Base-by-base conservation (phyloP, 2,329 filamentous ascomycete species). In the Leptographium flavum region DNA sequence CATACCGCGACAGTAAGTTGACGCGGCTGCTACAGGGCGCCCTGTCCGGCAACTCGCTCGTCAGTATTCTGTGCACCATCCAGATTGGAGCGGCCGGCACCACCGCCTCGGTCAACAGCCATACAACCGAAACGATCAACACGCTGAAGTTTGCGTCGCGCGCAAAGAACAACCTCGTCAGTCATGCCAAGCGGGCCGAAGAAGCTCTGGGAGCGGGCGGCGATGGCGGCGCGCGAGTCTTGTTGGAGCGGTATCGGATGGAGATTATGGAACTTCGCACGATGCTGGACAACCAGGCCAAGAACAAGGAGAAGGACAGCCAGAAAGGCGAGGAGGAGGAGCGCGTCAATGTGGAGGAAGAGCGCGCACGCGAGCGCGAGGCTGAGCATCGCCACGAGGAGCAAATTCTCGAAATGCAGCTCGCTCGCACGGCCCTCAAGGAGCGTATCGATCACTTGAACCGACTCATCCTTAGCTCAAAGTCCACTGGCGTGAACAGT, bases 401-500 rank as follows among this genome's bases (percentile, higher is more conserved):
- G 65, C 92, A 98, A 62, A 90, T 98, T 74, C 71, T 98, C 45
- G 92, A 98, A 63, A 96, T 98, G 85, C 92, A 98, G 60, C 74
- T 98, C 39, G 92, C 92, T 28, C 79, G 92, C 36, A 98, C 92
- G 1, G 92, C 92, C 1, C 67, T 98, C 45, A 98, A 96, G 61
- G 92, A 98, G 67, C 81, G 92, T 27, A 98, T 98, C 55, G 88
- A 95, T 59, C 92, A 98, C 62, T 71, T 98, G 39, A 98, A 96
- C 63, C 81, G 90, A 40, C 70, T 98, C 42, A 96, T 98, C 52
- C 67, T 98, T 48, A 94, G 87, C 60, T 96, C 90, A 15, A 95
- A 95, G 60, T 96, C 90, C 5, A 83, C 86, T 6, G 92, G 92
- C 5, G 92, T 98, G 45, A 98, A 98, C 61, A 73, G 70, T 28